Conservation (phyloP, 768 basidiomycete species). For the Tremella fuciformis region DNA sequence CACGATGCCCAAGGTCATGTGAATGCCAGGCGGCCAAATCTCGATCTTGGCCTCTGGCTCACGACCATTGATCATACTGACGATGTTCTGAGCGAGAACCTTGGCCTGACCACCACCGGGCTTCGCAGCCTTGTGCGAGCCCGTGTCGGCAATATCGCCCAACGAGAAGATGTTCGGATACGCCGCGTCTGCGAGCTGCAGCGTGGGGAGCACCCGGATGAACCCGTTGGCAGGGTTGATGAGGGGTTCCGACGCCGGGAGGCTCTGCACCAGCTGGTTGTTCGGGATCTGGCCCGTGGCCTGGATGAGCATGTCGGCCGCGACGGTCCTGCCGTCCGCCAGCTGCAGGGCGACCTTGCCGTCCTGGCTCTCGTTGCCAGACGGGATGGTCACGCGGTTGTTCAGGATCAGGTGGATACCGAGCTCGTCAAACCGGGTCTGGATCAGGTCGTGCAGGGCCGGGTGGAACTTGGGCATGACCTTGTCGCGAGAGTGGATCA, state of each 20-base stretch:
- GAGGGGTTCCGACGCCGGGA: background rate
- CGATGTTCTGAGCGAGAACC: slow-evolving; percentile 6
- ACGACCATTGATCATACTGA: background rate
- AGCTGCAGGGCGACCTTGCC: background rate
- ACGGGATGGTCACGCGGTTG: background rate
- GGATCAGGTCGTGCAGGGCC: background rate
- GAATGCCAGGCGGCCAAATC: background rate
- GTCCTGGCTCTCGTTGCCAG: background rate
- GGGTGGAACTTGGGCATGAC: slow-evolving; percentile 5
- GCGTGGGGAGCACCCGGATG: slow-evolving; percentile 1
- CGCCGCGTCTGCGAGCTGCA: slow-evolving; percentile 8
- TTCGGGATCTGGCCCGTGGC: slow-evolving; percentile 2
- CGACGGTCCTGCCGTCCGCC: background rate
- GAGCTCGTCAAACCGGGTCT: background rate
- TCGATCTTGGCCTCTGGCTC: background rate
- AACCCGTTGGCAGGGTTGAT: slow-evolving; percentile 1
- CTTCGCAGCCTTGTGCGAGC: slow-evolving; percentile 1
- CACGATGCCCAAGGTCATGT: slow-evolving; percentile 4
- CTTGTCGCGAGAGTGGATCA: slow-evolving; percentile 5
- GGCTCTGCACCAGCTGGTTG: background rate
- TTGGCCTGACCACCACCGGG: slow-evolving; percentile 4
- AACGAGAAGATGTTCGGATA: slow-evolving; percentile 8
- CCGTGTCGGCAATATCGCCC: slow-evolving; percentile 9
- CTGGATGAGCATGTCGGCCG: background rate
- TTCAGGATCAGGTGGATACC: background rate